A percentile compares a stretch with the other conserved stretches of the same genome.
phyloP scores from a whole-genome alignment of 495 filamentous ascomycete species.

The Xylaria nigripes region DNA sequence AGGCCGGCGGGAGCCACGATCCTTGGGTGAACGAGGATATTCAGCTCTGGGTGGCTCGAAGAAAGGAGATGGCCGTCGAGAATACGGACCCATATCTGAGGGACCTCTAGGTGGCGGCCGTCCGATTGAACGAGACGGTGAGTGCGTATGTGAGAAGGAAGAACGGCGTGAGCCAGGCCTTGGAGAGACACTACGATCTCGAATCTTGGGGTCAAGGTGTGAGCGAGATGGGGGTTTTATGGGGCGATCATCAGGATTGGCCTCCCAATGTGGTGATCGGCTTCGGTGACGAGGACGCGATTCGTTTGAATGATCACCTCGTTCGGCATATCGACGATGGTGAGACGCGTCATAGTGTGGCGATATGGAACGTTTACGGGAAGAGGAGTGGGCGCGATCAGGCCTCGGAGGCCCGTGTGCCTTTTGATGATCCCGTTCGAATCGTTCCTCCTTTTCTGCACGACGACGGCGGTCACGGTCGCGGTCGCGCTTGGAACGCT shows the following conservation, averaged over 20 bases:
- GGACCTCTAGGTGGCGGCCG: constrained; percentile 28
- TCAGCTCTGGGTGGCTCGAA: constrained; percentile 24
- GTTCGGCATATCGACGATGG: constrained; percentile 15
- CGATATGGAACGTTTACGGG: constrained; percentile 20
- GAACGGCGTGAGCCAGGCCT: constrained; percentile 22
- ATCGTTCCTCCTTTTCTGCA: constrained; percentile 17
- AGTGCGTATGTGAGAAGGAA: constrained; percentile 33
- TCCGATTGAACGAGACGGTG: constrained; percentile 24
- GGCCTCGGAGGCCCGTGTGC: constrained; percentile 9
- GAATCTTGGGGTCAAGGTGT: constrained; percentile 16
- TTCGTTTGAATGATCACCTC: constrained; percentile 14
- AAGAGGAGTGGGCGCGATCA: constrained; percentile 5
- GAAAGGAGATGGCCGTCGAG: constrained; percentile 28
- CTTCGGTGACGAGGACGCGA: constrained; percentile 19
- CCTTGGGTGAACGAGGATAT: constrained; percentile 22
- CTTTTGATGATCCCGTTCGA: constrained; percentile 17
- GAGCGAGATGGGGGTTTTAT: constrained; percentile 6
- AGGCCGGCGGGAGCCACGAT: constrained; percentile 20
- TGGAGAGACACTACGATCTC: constrained; percentile 22
- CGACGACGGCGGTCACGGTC: constrained; percentile 25
- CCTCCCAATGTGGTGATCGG: constrained; percentile 25
- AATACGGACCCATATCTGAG: constrained; percentile 27
- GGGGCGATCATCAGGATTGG: constrained; percentile 13
- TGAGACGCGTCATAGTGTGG: constrained; percentile 17
- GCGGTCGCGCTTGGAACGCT: constrained; percentile 24